Conservation (phyloP, 768 basidiomycete genomes). For the Mycena olivaceomarginata region DNA sequence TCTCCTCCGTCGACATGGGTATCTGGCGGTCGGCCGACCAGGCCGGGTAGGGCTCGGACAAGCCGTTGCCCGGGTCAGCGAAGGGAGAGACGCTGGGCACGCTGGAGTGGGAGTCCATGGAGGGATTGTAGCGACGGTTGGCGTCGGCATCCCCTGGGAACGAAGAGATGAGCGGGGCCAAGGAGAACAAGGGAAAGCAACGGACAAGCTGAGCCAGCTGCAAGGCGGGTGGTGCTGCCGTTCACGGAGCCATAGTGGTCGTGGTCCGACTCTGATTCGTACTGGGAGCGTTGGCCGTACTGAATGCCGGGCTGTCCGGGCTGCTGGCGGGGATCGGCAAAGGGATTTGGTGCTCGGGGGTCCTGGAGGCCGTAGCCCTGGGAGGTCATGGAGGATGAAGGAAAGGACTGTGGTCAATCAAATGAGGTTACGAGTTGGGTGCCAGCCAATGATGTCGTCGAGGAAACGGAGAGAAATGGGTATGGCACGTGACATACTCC, state of each 20-base stretch:
- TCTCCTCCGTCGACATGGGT: constrained; percentile 98
- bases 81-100: constrained; percentile 76
- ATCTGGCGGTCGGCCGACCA: constrained; percentile 96
- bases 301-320: constrained; percentile 39
- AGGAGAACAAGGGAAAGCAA: constrained; percentile 26
- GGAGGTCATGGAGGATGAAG: constrained; percentile 56
- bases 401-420: constrained; percentile 53
- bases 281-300: constrained; percentile 57
- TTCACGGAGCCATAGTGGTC: constrained; percentile 73
- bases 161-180: constrained; percentile 45
- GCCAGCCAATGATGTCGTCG: constrained; percentile 47
- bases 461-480: constrained; percentile 44
- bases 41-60: constrained; percentile 90
- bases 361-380: constrained; percentile 62
- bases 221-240: constrained; percentile 75
- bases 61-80: constrained; percentile 70
- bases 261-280: constrained; percentile 67
- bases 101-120: constrained; percentile 78
- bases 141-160: constrained; percentile 54
- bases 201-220: constrained; percentile 59
- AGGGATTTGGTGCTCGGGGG: constrained; percentile 52
- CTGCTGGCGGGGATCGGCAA: constrained; percentile 46
- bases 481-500: background rate
- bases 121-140: constrained; percentile 71
- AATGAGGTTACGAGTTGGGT: constrained; percentile 31